These are phyloP conservation scores for Solanum virginianum DNA, from an alignment of 257 asterid genomes.

Conservation along the genomic window DNA sequence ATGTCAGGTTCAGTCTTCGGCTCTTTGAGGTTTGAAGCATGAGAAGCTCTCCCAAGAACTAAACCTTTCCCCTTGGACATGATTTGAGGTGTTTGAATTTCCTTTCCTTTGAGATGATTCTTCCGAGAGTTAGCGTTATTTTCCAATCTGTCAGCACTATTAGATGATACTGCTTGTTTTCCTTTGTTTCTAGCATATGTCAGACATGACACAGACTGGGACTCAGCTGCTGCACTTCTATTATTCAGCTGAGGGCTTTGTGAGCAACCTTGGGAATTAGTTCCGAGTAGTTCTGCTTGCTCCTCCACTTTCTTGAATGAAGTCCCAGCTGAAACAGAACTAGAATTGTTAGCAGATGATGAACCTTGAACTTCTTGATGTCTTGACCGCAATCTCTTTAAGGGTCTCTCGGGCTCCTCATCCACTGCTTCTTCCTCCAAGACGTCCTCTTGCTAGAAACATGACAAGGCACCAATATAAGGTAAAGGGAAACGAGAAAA, in stretches of 20 bases:
- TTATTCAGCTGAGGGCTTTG: conserved; percentile 12
- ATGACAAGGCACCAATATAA: background rate
- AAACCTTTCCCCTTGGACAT: conserved; percentile 23
- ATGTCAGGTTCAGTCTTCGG: conserved; percentile 7
- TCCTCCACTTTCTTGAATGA: conserved; percentile 52
- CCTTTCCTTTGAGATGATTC: conserved; percentile 35
- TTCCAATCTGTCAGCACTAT: conserved; percentile 11
- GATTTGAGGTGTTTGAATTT: conserved; percentile 19
- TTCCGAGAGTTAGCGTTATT: conserved; percentile 20
- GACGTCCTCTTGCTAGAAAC: conserved; percentile 6
- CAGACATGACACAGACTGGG: conserved; percentile 11
- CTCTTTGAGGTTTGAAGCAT: conserved; percentile 16
- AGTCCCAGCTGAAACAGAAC: conserved; percentile 5
- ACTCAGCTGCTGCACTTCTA: conserved; percentile 10
- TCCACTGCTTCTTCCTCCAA: conserved; percentile 30
- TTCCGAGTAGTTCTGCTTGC: conserved; percentile 23
- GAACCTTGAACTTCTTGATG: conserved; percentile 41
- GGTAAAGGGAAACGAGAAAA: background rate
- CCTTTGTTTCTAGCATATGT: conserved; percentile 24
- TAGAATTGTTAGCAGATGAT: background rate
- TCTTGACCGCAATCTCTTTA: conserved; percentile 48
- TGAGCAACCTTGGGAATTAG: conserved; percentile 12
- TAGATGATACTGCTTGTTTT: conserved; percentile 32
- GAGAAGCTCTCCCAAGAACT: conserved; percentile 14
- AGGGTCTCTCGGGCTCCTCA: conserved; percentile 47